Percentiles rank a stretch among this genome's conserved stretches.
Conservation (phyloP, 305 asterid species). For the Fraxinus ornus region DNA sequence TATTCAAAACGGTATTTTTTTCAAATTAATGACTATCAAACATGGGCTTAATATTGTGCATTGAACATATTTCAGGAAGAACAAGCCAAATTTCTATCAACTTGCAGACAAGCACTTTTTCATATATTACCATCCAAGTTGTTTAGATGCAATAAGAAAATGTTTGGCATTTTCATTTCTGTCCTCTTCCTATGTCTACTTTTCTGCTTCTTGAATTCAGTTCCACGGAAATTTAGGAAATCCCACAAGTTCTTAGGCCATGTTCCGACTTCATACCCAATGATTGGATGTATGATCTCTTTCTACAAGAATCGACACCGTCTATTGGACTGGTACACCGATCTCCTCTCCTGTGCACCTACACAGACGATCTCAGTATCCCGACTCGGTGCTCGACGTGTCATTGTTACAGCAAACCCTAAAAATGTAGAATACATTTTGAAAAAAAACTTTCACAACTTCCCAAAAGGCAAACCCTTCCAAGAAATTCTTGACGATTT, state of each 20-base stretch:
- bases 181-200: slow-evolving; percentile 20
- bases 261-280: slow-evolving; percentile 41
- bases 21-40: too few relatives aligned
- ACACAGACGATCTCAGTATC: slow-evolving; percentile 43
- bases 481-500: slow-evolving; percentile 44
- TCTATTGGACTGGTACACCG: slow-evolving; percentile 54
- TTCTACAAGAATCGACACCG: slow-evolving; percentile 49
- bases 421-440: slow-evolving; percentile 44
- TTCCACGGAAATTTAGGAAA: slow-evolving; percentile 22
- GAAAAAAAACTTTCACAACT: slow-evolving; percentile 41
- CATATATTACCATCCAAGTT: background rate
- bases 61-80: too few relatives aligned
- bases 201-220: slow-evolving; percentile 15
- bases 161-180: slow-evolving; percentile 17
- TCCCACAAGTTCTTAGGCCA: background rate
- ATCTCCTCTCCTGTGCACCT: slow-evolving; percentile 40
- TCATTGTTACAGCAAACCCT: slow-evolving; percentile 48
- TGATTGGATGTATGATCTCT: slow-evolving; percentile 40
- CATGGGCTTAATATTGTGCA: too few relatives aligned
- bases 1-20: too few relatives aligned
- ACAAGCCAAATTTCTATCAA: background rate
- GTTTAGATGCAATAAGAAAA: slow-evolving; percentile 19
- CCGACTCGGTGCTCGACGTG: slow-evolving; percentile 45
- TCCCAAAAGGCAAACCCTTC: slow-evolving; percentile 49
- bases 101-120: background rate